These are phyloP conservation scores for Corymbia maculata DNA, from an alignment of 345 rosid species.

Conservation along the genomic window DNA sequence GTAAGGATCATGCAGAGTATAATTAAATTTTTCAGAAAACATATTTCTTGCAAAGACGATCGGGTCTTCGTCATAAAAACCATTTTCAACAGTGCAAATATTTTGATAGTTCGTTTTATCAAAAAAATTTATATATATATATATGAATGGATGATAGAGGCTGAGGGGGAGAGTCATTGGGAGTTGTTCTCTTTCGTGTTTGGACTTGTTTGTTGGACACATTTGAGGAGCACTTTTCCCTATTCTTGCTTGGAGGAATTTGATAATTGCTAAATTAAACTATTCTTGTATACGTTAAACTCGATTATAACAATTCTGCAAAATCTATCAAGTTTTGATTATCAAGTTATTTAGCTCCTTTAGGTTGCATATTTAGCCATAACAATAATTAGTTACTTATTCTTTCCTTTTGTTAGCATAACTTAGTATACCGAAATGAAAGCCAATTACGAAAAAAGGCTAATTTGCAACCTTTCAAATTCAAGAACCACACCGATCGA, in stretches of 20 bases:
- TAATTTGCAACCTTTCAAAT: not conserved
- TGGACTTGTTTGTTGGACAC: constrained; percentile 5
- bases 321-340: too few relatives aligned
- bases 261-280: constrained; percentile 1
- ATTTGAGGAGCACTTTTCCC: not conserved
- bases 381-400: not conserved
- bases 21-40: too few relatives aligned
- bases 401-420: not conserved
- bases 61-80: too few relatives aligned
- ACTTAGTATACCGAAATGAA: not conserved
- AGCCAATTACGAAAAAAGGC: not conserved
- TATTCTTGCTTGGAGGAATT: not conserved
- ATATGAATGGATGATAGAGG: not conserved
- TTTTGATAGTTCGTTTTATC: too few relatives aligned
- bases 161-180: not conserved
- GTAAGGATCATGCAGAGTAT: too few relatives aligned
- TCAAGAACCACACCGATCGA: not conserved
- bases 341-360: not conserved
- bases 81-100: too few relatives aligned
- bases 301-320: not conserved
- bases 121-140: too few relatives aligned
- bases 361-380: not conserved
- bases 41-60: too few relatives aligned
- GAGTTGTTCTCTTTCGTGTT: not conserved
- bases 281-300: not conserved